A percentile compares a stretch with the other conserved stretches of the same genome.
Evolutionary conservation across 2,329 filamentous ascomycete genomes (phyloP).

Genomic region (Trichoderma sp.): DNA sequence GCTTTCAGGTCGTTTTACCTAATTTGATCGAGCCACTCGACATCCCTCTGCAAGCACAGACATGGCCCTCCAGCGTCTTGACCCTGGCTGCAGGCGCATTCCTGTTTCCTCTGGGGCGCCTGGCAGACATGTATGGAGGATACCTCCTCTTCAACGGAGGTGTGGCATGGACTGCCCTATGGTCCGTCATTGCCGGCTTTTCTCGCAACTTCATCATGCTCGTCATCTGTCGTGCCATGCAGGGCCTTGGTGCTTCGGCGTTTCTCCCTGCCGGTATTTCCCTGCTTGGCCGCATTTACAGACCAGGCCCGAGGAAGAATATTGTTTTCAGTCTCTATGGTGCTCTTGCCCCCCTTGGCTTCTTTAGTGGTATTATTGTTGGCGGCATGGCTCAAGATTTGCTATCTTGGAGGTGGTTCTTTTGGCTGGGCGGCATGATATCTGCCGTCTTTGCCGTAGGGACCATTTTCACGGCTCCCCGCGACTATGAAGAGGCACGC

Average conservation of each 20-base stretch:
- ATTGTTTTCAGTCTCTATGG: slow-evolving; percentile 58
- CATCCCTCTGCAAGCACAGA: slow-evolving; percentile 59
- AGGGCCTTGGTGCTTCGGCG: slow-evolving; percentile 65
- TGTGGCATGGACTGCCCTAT: slow-evolving; percentile 58
- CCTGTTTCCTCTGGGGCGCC: slow-evolving; percentile 59
- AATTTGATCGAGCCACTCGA: slow-evolving; percentile 57
- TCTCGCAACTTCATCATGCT: slow-evolving; percentile 62
- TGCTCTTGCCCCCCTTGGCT: slow-evolving; percentile 51
- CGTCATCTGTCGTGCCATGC: slow-evolving; percentile 64
- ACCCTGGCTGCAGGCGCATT: slow-evolving; percentile 53
- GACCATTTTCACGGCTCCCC: slow-evolving; percentile 36
- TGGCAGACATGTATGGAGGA: slow-evolving; percentile 58
- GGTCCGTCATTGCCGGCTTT: slow-evolving; percentile 65
- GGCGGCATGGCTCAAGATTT: slow-evolving; percentile 60
- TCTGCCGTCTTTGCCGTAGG: slow-evolving; percentile 50
- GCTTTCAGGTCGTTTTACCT: slow-evolving; percentile 69
- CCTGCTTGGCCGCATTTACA: slow-evolving; percentile 61
- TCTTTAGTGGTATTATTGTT: slow-evolving; percentile 62
- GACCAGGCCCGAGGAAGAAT: slow-evolving; percentile 67
- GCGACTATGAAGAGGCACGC: slow-evolving; percentile 34
- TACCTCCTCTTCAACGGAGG: slow-evolving; percentile 55
- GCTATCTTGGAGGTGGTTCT: slow-evolving; percentile 63
- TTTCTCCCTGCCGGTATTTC: slow-evolving; percentile 67
- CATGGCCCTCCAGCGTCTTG: slow-evolving; percentile 61
- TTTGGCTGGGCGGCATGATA: slow-evolving; percentile 56